These are phyloP conservation scores for Papiliotrema nemorosa DNA, from an alignment of 1,284 basidiomycete species.

Conservation along the genomic window DNA sequence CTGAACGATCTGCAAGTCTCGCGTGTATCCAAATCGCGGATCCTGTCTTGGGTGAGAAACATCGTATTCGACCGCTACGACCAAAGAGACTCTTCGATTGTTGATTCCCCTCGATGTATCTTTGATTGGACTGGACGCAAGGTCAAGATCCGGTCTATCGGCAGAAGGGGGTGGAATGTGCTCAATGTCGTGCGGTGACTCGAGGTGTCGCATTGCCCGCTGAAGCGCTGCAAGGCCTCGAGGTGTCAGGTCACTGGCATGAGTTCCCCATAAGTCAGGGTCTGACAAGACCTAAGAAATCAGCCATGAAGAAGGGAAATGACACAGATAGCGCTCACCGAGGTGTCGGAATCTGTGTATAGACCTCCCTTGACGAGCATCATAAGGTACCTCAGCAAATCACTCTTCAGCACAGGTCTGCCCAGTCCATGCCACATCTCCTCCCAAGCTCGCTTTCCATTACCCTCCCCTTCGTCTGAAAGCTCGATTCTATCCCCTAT, in stretches of 20 bases:
- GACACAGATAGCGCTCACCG: conserved; percentile 13
- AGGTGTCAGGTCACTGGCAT: conserved; percentile 3
- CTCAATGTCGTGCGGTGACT: not conserved
- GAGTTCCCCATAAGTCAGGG: conserved; percentile 4
- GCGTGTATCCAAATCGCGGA: conserved; percentile 7
- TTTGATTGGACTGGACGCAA: not conserved
- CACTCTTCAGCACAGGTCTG: conserved; percentile 17
- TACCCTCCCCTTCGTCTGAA: conserved; percentile 1
- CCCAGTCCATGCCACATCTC: conserved; percentile 26
- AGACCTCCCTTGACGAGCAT: conserved; percentile 32
- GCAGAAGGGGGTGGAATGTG: not conserved
- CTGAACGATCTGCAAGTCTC: conserved; percentile 27
- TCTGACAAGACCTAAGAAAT: conserved; percentile 4
- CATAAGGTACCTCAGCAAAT: conserved; percentile 28
- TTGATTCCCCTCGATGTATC: conserved; percentile 5
- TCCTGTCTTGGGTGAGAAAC: conserved; percentile 3
- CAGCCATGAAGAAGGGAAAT: not conserved
- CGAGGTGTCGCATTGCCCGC: conserved; percentile 5
- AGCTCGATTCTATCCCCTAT: not conserved
- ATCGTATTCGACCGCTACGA: conserved; percentile 20
- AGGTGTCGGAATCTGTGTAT: conserved; percentile 35
- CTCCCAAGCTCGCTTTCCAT: conserved; percentile 7
- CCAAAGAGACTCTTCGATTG: conserved; percentile 8
- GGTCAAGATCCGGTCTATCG: not conserved
- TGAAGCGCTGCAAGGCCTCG: conserved; percentile 2